A percentile compares a stretch with the other conserved stretches of the same genome.
Conservation (phyloP, 441 rosid species). For the Bocquillonia castaneifolia region DNA sequence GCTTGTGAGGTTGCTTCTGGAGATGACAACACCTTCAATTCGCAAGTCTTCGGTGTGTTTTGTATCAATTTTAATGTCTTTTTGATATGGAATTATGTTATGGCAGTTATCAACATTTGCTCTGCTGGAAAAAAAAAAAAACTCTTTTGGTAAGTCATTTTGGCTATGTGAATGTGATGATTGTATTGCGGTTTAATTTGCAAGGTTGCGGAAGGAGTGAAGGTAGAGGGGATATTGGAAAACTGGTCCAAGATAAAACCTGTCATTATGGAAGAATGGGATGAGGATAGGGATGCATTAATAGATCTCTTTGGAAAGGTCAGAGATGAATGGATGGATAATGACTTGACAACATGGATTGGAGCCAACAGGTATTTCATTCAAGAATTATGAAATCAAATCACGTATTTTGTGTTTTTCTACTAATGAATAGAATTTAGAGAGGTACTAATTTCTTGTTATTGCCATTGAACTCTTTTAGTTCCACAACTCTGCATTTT, state of each 20-base stretch:
- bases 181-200: conserved; percentile 24
- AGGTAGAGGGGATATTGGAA: conserved; percentile 61
- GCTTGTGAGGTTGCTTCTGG: conserved; percentile 72
- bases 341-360: conserved; percentile 72
- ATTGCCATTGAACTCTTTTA: not conserved
- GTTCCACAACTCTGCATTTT: not conserved
- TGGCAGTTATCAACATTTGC: not conserved
- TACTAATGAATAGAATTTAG: not conserved
- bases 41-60: conserved; percentile 60
- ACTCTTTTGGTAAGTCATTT: no score
- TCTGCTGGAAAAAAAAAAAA: no score
- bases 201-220: conserved; percentile 79
- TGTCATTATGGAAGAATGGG: conserved; percentile 75
- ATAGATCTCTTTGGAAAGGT: conserved; percentile 78
- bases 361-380: conserved; percentile 75
- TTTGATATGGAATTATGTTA: conserved; percentile 12
- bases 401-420: not conserved
- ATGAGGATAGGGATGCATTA: conserved; percentile 58
- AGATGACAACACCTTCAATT: conserved; percentile 56
- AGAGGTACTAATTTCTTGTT: not conserved
- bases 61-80: conserved; percentile 9
- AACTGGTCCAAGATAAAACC: conserved; percentile 74
- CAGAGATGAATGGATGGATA: conserved; percentile 87
- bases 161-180: no score
- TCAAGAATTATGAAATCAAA: conserved; percentile 8